phyloP scores from a whole-genome alignment of 768 basidiomycete species.

The Pulveroboletus sp. region DNA sequence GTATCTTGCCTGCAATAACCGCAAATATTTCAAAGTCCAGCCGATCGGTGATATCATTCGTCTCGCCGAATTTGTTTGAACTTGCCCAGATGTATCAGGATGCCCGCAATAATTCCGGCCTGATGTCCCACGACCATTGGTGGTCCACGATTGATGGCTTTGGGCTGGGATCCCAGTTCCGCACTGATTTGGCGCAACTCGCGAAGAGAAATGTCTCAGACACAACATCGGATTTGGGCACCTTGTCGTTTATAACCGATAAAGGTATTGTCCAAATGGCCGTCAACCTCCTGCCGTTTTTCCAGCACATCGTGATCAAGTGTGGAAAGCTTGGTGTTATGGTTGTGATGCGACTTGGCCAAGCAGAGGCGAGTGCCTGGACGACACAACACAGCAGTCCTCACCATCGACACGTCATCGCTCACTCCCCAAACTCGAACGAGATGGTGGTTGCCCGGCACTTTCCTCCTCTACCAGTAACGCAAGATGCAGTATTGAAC shows the following conservation, averaged over 20 bases:
- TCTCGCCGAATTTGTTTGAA: conserved; percentile 85
- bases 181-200: conserved; percentile 59
- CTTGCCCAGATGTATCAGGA: conserved; percentile 55
- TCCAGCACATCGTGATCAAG: conserved; percentile 81
- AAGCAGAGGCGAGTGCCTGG: conserved; percentile 47
- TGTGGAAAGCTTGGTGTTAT: conserved; percentile 69
- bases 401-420: conserved; percentile 46
- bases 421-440: conserved; percentile 39
- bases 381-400: conserved; percentile 42
- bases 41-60: conserved; percentile 55
- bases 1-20: conserved; percentile 61
- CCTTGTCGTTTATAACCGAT: conserved; percentile 57
- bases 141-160: conserved; percentile 65
- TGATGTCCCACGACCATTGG: conserved; percentile 54
- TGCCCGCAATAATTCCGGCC: conserved; percentile 41
- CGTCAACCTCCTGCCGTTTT: conserved; percentile 76
- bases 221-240: conserved; percentile 36
- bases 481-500: conserved; percentile 44
- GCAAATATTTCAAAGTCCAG: conserved; percentile 31
- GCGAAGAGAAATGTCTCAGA: conserved; percentile 44
- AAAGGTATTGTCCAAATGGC: conserved; percentile 78
- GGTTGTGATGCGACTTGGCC: conserved; percentile 52
- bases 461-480: conserved; percentile 53
- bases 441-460: conserved; percentile 64
- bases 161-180: conserved; percentile 62